Evolutionary conservation across 2,329 filamentous ascomycete species (phyloP).

Genomic region (Periconia digitata): DNA sequence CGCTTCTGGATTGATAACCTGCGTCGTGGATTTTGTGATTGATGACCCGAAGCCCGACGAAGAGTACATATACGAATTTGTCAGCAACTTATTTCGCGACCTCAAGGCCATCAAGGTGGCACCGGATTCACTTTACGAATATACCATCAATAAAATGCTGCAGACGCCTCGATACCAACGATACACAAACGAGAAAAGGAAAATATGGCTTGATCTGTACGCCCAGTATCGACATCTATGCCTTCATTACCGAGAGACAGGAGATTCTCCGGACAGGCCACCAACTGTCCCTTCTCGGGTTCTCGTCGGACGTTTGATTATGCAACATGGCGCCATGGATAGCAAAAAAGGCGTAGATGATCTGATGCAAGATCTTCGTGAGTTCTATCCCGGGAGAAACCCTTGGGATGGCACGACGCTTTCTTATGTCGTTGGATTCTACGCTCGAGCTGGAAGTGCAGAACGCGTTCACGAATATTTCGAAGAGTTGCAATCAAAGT

Average conservation of each 20-base stretch:
- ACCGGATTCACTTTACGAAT: conserved; percentile 25
- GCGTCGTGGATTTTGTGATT: conserved; percentile 30
- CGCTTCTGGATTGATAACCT: conserved; percentile 27
- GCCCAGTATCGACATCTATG: background rate
- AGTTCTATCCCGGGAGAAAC: conserved; percentile 23
- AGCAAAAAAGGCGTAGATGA: conserved; percentile 21
- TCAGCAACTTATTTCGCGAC: conserved; percentile 26
- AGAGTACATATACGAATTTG: conserved; percentile 26
- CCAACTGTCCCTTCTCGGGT: too few relatives aligned
- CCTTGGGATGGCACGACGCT: conserved; percentile 22
- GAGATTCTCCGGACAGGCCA: too few relatives aligned
- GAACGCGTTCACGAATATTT: conserved; percentile 37
- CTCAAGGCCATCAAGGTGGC: conserved; percentile 22
- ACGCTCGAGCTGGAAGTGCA: conserved; percentile 38
- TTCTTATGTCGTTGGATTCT: conserved; percentile 25
- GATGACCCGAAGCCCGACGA: conserved; percentile 21
- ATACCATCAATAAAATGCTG: conserved; percentile 26
- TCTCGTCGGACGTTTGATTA: too few relatives aligned
- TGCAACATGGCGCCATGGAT: conserved; percentile 18
- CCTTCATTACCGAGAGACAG: conserved; percentile 21
- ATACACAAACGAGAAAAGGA: conserved; percentile 27
- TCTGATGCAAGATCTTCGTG: conserved; percentile 27
- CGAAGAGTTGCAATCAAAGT: conserved; percentile 22
- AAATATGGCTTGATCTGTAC: conserved; percentile 31
- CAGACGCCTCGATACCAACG: conserved; percentile 27